Evolutionary conservation across 129 eudicot genomes (phyloP), one percentile per base, ranked within the genome.

Genomic region (Flaveria ramosissima): DNA sequence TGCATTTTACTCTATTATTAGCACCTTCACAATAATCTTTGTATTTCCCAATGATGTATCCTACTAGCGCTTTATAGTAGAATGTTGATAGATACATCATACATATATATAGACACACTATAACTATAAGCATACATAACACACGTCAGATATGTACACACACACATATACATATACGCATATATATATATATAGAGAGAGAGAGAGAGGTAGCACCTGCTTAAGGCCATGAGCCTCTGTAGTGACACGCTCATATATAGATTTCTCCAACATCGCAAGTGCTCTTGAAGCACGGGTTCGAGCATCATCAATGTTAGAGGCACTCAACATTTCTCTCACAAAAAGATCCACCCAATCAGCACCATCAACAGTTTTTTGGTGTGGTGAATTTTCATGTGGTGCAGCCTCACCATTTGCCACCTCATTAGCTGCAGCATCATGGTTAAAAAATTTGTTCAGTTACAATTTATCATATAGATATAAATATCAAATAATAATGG

Each of bases 311-410:
- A 86, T 83, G 75, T 84, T 82, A 21, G 90, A 72, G 20, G 92
- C 92, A 77, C 66, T 85, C 78, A 80, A 27, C 84, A 90, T 85
- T 78, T 90, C 96, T 50, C 75, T 82, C 43, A 90, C 96, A 85
- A 90, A 90, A 39, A 87, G 96, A 70, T 87, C 97, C 80, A 91
- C 97, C 97, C 97, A 91, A 42, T 88, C 92, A 60, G 96, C 88
- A 82, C 98, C 95, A 74, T 87, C 86, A 60, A 74, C 75, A 17
- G 89, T 81, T 13, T 81, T 79, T 62, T 72, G 81, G 15, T 63
- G 79, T 15, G 88, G 23, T 70, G 88, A 80, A 70, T 79, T 85
- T 77, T 85, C 89, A 17, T 74, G 41, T 27, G 79, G 45, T 50
- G 32, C 79, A 32, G 72, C 48, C 60, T 80, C 89, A 2, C 86